A percentile compares a stretch with the other conserved stretches of the same genome.
Conservation (phyloP, 2,329 filamentous ascomycete species). For the Colletotrichum karsti region DNA sequence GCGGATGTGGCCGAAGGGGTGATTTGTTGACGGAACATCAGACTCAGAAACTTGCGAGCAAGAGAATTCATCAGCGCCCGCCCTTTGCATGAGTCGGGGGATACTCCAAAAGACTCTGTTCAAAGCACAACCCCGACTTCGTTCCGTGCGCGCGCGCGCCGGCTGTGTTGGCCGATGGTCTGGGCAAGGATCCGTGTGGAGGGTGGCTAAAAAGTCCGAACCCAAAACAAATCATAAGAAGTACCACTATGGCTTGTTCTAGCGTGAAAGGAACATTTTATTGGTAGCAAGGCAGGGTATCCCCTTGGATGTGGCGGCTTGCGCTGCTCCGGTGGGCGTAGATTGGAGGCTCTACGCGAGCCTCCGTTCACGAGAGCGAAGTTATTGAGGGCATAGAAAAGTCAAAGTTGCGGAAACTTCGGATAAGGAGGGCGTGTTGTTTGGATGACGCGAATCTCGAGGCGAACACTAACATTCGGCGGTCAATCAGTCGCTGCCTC, state of each 20-base stretch:
- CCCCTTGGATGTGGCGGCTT: not conserved
- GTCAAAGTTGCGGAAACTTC: not conserved
- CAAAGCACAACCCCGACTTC: slow-evolving; percentile 6
- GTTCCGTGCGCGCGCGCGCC: slow-evolving; percentile 15
- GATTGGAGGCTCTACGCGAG: not conserved
- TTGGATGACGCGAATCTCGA: slow-evolving; percentile 14
- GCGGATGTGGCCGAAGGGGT: slow-evolving; percentile 11
- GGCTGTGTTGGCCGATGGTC: not conserved
- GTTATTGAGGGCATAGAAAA: not conserved
- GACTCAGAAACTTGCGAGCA: not conserved
- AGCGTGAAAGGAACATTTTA: not conserved
- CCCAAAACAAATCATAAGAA: not conserved
- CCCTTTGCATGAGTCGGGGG: not conserved
- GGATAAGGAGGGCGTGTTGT: not conserved
- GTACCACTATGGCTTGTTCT: not conserved
- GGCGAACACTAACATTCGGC: not conserved
- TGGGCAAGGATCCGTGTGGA: slow-evolving; percentile 4
- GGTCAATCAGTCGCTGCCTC: not conserved
- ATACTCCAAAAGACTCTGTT: not conserved
- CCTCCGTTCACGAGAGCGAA: not conserved
- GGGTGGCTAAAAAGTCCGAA: not conserved
- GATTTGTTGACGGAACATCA: not conserved
- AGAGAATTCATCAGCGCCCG: not conserved
- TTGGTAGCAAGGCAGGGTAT: not conserved
- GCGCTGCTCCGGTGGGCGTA: not conserved